These are phyloP conservation scores for Seiridium unicorne DNA, from an alignment of 2,329 filamentous ascomycete genomes.

Conservation along the genomic window DNA sequence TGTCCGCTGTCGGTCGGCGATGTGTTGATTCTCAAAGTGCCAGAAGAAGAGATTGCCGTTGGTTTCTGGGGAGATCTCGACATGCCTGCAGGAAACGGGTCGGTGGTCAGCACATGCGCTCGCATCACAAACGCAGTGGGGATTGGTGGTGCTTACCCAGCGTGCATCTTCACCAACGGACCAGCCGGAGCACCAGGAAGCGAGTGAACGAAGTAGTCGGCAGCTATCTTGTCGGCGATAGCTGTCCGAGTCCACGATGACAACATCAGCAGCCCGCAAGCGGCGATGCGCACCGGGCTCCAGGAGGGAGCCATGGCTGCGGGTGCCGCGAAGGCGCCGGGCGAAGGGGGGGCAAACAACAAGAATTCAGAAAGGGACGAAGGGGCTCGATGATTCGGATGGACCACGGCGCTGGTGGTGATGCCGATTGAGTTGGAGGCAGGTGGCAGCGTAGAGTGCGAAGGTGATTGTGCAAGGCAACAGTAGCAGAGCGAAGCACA, in stretches of 20 bases:
- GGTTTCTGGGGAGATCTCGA: constrained; percentile 80
- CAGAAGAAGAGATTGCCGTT: constrained; percentile 98
- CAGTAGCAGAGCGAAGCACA: background rate
- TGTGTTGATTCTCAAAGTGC: constrained; percentile 95
- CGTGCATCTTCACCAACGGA: constrained; percentile 92
- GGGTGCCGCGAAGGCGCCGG: background rate
- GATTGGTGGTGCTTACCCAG: constrained; percentile 64
- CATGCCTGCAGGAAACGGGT: constrained; percentile 60
- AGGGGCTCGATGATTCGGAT: too few relatives aligned
- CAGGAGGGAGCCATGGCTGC: constrained; percentile 25
- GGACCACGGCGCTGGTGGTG: background rate
- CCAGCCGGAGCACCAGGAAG: constrained; percentile 81
- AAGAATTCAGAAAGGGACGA: background rate
- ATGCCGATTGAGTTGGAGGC: background rate
- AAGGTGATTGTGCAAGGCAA: background rate
- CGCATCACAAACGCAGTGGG: constrained; percentile 9
- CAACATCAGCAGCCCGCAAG: constrained; percentile 36
- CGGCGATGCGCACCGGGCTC: constrained; percentile 20
- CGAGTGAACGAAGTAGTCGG: constrained; percentile 85
- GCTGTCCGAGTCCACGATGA: constrained; percentile 37
- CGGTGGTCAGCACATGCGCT: background rate
- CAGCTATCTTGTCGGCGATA: constrained; percentile 53
- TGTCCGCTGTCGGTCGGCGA: constrained; percentile 85
- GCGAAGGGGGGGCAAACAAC: background rate
- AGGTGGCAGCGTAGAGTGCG: background rate